These are phyloP conservation scores for Chloranthus sessilifolius DNA, from an alignment of 164 flowering plant species.

Conservation along the genomic window DNA sequence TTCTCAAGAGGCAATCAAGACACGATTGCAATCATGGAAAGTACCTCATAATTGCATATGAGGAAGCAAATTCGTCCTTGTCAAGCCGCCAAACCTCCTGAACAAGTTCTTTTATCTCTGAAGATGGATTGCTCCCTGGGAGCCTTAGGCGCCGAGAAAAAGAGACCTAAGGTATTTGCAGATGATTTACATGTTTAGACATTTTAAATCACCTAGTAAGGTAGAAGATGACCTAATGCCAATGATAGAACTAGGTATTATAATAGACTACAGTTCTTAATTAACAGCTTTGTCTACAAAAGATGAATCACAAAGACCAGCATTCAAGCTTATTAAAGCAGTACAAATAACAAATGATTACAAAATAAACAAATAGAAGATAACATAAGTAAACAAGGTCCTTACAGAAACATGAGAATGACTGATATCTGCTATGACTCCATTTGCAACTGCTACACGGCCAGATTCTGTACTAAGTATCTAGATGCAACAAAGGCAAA, in stretches of 20 bases:
- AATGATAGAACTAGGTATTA: too few relatives aligned
- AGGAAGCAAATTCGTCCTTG: slow-evolving; percentile 73
- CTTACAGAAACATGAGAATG: slow-evolving; percentile 73
- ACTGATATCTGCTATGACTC: slow-evolving; percentile 62
- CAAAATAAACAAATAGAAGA: not conserved
- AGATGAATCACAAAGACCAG: too few relatives aligned
- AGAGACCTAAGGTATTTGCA: slow-evolving; percentile 46
- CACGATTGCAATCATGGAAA: not conserved
- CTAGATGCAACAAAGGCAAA: slow-evolving; percentile 29
- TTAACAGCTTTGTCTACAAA: too few relatives aligned
- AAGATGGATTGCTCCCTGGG: slow-evolving; percentile 48
- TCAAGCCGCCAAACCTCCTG: slow-evolving; percentile 72
- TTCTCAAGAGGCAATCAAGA: slow-evolving; percentile 1
- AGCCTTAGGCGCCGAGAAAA: slow-evolving; percentile 71
- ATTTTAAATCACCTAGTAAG: too few relatives aligned
- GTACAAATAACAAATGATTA: not conserved
- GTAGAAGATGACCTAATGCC: too few relatives aligned
- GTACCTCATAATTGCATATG: slow-evolving; percentile 86
- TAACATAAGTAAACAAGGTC: not conserved
- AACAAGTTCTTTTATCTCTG: slow-evolving; percentile 39
- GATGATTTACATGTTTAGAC: too few relatives aligned
- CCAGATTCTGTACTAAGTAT: slow-evolving; percentile 62
- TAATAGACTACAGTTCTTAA: too few relatives aligned
- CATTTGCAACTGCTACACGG: slow-evolving; percentile 58
- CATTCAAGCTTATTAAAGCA: too few relatives aligned